Evolutionary conservation across 78 protist species (phyloP).

Genomic region (Dictyostelium capitatum): DNA sequence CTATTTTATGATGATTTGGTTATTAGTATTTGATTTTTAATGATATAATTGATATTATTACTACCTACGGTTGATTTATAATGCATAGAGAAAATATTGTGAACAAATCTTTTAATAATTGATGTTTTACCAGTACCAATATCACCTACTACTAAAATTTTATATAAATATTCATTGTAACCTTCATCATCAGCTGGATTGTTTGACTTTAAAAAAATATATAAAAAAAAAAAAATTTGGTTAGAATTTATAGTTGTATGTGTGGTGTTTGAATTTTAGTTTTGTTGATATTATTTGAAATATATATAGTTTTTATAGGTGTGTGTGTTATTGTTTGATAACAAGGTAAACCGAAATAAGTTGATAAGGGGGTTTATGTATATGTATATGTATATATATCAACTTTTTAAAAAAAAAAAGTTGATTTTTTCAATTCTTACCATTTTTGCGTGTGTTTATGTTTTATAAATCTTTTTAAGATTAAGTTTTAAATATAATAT

Average conservation of each 20-base stretch:
- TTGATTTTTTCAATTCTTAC: not conserved
- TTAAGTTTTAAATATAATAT: no score
- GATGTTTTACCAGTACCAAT: conserved; percentile 88
- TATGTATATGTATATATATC: not conserved
- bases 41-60: not conserved
- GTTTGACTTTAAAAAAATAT: not conserved
- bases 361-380: no score
- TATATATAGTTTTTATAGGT: no score
- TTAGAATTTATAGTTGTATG: not conserved
- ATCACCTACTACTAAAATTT: conserved; percentile 89
- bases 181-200: conserved; percentile 74
- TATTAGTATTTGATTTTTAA: not conserved
- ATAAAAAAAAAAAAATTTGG: not conserved
- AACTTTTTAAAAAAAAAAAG: not conserved
- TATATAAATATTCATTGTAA: conserved; percentile 74
- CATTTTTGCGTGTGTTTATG: not conserved
- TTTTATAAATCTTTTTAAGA: no score
- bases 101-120: conserved; percentile 87
- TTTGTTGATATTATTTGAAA: not conserved
- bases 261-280: not conserved
- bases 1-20: conserved; percentile 1
- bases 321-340: not conserved
- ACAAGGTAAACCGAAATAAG: no score
- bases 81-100: conserved; percentile 89
- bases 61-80: conserved; percentile 93